These are phyloP conservation scores for Leucosporidium creatinivorum DNA, from an alignment of 768 basidiomycete genomes.

Conservation along the genomic window DNA sequence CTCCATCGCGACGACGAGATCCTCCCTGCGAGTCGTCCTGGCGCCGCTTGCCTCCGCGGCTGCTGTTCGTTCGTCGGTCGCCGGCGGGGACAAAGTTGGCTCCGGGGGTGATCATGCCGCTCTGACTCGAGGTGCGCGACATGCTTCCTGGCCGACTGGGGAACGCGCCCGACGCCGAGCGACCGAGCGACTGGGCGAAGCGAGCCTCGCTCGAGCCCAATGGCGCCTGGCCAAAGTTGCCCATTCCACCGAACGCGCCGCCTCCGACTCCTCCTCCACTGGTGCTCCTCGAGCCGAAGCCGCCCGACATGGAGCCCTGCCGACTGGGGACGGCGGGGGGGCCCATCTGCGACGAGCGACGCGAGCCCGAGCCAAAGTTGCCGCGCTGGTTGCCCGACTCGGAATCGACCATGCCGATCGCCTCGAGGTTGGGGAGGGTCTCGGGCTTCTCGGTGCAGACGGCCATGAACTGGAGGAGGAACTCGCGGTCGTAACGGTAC, in stretches of 20 bases:
- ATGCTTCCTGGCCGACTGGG: slow-evolving; percentile 21
- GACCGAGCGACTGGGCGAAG: slow-evolving; percentile 28
- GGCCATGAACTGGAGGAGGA: slow-evolving; percentile 92
- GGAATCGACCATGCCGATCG: slow-evolving; percentile 71
- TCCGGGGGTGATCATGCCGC: slow-evolving; percentile 36
- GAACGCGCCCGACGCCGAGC: slow-evolving; percentile 22
- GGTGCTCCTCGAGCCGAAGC: slow-evolving; percentile 1
- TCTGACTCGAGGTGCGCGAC: slow-evolving; percentile 39
- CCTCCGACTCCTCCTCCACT: slow-evolving; percentile 25
- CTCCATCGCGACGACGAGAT: not conserved
- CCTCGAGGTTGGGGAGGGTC: slow-evolving; percentile 75
- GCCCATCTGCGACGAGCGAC: slow-evolving; percentile 26
- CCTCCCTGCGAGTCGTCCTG: slow-evolving; percentile 48
- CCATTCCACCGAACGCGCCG: slow-evolving; percentile 36
- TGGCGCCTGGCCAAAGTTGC: slow-evolving; percentile 29
- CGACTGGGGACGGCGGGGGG: slow-evolving; percentile 20
- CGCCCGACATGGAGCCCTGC: slow-evolving; percentile 2
- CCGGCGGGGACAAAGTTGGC: slow-evolving; percentile 21
- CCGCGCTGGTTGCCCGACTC: slow-evolving; percentile 30
- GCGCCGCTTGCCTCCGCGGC: slow-evolving; percentile 72
- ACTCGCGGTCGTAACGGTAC: slow-evolving; percentile 96
- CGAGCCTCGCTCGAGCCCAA: slow-evolving; percentile 30
- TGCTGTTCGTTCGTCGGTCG: slow-evolving; percentile 56
- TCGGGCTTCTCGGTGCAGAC: slow-evolving; percentile 94
- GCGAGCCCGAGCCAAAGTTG: slow-evolving; percentile 12